Evolutionary conservation across 1,284 basidiomycete genomes (phyloP), one percentile per base, ranked within the genome.

Genomic region (Polyporus tsugae): DNA sequence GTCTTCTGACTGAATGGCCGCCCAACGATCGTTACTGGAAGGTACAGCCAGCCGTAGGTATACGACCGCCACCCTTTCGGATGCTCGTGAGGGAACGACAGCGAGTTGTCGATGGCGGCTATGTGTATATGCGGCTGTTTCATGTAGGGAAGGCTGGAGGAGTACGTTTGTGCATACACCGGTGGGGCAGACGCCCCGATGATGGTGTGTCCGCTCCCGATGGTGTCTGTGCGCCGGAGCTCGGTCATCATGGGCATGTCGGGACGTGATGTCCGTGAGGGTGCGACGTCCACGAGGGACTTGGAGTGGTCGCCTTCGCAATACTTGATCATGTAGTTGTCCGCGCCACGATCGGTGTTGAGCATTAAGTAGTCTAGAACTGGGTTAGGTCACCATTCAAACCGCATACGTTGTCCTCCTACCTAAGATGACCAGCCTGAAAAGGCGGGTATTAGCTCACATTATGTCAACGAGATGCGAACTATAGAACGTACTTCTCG

Each of bases 41-140:
- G 86, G 77, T 91, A 95, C 39, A 98, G 81, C 95, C 95, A 96
- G 38, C 96, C 96, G 75, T 95, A 97, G 0, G 95, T 95, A 77
- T 95, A 97, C 29, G 91, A 91, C 44, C 96, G 87, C 92, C 95
- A 96, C 33, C 95, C 95, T 71, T 90, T 88, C 0, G 95, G 96
- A 75, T 97, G 93, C 75, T 94, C 91, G 72, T 94, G 93, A 52
- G 93, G 96, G 77, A 97, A 98, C 0, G 94, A 95, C 35, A 98
- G 86, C 0, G 94, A 96, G 78, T 97, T 97, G 77, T 97, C 96
- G 70, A 97, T 97, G 11, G 96, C 96, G 64, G 93, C 94, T 60
- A 95, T 92, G 76, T 95, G 94, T 38, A 94, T 89, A 65, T 84
- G 83, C 10, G 83, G 82, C 61, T 80, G 78, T 35, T 78, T 78